These are phyloP conservation scores for Rehmannia glutinosa DNA, from an alignment of 257 asterid species.

Conservation along the genomic window DNA sequence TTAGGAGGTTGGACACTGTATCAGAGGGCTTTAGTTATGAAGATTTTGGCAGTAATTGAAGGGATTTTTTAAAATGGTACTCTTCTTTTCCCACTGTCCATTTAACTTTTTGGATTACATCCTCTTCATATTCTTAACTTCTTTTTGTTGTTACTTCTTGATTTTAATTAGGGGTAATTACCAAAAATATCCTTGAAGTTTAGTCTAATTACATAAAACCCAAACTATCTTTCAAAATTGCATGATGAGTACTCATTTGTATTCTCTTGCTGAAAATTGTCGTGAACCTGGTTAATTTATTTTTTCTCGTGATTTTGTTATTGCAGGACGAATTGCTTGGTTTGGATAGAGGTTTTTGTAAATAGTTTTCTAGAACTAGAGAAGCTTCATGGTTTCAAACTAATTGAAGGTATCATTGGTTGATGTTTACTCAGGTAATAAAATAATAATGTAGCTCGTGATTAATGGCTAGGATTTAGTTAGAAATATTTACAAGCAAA, in stretches of 20 bases:
- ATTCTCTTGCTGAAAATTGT: background rate
- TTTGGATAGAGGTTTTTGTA: slow-evolving; percentile 13
- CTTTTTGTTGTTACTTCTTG: background rate
- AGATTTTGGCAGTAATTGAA: slow-evolving; percentile 43
- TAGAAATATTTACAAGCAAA: background rate
- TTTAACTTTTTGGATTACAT: background rate
- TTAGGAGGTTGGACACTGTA: slow-evolving; percentile 35
- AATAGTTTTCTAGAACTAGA: slow-evolving; percentile 10
- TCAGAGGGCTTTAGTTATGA: slow-evolving; percentile 43
- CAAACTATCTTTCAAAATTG: background rate
- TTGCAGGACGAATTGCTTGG: slow-evolving; percentile 15
- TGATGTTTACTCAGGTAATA: background rate
- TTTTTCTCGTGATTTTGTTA: background rate
- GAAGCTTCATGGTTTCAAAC: background rate
- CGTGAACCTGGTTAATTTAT: background rate
- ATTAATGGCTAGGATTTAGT: background rate
- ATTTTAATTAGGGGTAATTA: background rate
- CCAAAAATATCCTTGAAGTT: background rate
- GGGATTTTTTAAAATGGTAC: slow-evolving; percentile 22
- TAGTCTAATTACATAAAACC: background rate
- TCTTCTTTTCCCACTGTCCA: background rate
- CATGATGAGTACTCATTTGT: background rate
- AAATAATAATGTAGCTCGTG: background rate
- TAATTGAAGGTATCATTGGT: slow-evolving; percentile 6
- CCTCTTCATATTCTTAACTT: background rate